A percentile compares a stretch with the other conserved stretches of the same genome.
Conservation (phyloP, 2,329 filamentous ascomycete species). For the Paraconiothyrium sp. region DNA sequence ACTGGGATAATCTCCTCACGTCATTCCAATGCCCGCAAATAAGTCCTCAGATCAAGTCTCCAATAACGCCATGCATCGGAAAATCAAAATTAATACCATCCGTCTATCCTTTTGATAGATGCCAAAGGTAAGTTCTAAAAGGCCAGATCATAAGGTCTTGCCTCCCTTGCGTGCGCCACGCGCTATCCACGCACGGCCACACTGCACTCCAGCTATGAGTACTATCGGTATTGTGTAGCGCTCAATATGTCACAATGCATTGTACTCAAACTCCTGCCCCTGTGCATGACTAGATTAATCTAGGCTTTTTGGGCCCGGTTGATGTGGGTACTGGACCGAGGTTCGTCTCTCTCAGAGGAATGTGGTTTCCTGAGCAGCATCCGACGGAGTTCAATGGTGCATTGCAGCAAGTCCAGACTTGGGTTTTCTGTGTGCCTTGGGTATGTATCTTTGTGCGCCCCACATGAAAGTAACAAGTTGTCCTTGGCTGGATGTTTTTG, state of each 20-base stretch:
- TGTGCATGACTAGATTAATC: not conserved
- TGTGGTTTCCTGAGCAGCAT: conserved; percentile 2
- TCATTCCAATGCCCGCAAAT: not conserved
- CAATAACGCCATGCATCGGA: not conserved
- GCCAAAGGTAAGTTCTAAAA: not conserved
- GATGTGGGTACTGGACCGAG: not conserved
- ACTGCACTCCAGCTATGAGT: not conserved
- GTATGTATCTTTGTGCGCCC: not conserved
- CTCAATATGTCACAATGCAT: not conserved
- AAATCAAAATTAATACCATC: not conserved
- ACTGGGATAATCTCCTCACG: not conserved
- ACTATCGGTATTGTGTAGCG: not conserved
- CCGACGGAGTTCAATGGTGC: not conserved
- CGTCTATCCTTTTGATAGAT: not conserved
- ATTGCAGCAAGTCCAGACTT: conserved; percentile 2
- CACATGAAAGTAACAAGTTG: not conserved
- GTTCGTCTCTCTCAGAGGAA: not conserved
- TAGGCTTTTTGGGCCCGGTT: not conserved
- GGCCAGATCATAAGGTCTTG: not conserved
- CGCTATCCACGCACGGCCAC: not conserved
- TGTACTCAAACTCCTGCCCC: not conserved
- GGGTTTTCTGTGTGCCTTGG: not conserved
- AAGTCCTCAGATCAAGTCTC: not conserved
- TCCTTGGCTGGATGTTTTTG: not conserved
- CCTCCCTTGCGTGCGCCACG: not conserved